Conservation (phyloP, 1,284 basidiomycete species). For the Ceratobasidium sp. region DNA sequence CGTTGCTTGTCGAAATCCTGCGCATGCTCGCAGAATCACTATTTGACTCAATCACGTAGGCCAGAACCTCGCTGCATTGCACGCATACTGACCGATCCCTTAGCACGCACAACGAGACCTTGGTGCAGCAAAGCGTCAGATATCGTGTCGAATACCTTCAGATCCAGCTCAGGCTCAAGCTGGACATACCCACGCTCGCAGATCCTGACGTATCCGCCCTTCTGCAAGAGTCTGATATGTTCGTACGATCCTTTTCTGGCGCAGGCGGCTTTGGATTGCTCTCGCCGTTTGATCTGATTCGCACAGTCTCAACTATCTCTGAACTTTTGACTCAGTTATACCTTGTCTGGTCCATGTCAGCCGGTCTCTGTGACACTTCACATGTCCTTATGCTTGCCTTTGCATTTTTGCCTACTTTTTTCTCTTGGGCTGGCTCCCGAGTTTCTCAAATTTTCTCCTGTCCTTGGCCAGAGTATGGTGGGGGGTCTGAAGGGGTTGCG, state of each 20-base stretch:
- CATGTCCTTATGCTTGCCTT: slow-evolving; percentile 53
- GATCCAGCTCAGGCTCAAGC: slow-evolving; percentile 73
- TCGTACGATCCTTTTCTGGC: slow-evolving; percentile 75
- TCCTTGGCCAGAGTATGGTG: slow-evolving; percentile 54
- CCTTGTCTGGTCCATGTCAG: slow-evolving; percentile 65
- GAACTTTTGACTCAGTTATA: slow-evolving; percentile 73
- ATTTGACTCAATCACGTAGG: slow-evolving; percentile 77
- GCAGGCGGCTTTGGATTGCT: slow-evolving; percentile 69
- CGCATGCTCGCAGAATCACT: slow-evolving; percentile 68
- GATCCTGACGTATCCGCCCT: slow-evolving; percentile 74
- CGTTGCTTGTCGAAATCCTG: slow-evolving; percentile 65
- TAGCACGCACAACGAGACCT: slow-evolving; percentile 71
- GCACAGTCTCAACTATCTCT: slow-evolving; percentile 70
- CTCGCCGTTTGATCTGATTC: slow-evolving; percentile 77
- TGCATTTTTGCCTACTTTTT: slow-evolving; percentile 52
- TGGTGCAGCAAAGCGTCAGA: slow-evolving; percentile 71
- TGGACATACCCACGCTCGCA: slow-evolving; percentile 77
- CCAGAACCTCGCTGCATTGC: slow-evolving; percentile 43
- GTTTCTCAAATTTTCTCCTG: slow-evolving; percentile 61
- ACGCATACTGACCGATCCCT: neutral
- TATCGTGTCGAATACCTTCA: slow-evolving; percentile 78
- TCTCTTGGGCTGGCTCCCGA: slow-evolving; percentile 53
- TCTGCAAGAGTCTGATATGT: slow-evolving; percentile 81
- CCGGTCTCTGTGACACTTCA: slow-evolving; percentile 36
- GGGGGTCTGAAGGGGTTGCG: slow-evolving; percentile 56